A percentile compares a stretch with the other conserved stretches of the same genome.
phyloP scores from a whole-genome alignment of 2,329 filamentous ascomycete species.

The Diaporthe longicolla region DNA sequence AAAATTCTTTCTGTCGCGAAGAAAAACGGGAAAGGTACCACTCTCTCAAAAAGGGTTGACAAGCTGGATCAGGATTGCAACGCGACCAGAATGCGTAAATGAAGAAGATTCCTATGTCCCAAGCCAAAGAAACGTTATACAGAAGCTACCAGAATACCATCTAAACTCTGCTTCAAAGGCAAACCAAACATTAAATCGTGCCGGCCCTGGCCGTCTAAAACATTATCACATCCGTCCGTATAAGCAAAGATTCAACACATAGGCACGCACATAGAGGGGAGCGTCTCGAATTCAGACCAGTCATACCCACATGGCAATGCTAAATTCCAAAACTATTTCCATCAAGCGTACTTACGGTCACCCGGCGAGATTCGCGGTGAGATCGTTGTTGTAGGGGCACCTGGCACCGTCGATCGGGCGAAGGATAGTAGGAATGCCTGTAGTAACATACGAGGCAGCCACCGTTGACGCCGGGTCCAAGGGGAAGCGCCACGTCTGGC shows the following conservation, averaged over 20 bases:
- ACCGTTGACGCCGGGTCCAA: background rate
- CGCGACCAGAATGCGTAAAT: background rate
- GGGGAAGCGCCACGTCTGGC: constrained; percentile 17
- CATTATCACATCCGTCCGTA: constrained; percentile 3
- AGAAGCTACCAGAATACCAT: no score
- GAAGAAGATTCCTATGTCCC: background rate
- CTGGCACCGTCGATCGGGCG: constrained; percentile 20
- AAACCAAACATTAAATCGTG: constrained; percentile 22
- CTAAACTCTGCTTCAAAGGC: constrained; percentile 6
- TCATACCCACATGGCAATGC: background rate
- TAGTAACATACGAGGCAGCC: background rate
- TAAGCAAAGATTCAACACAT: background rate
- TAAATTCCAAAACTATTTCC: no score
- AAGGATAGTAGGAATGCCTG: background rate
- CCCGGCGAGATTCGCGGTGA: background rate
- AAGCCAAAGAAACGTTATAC: background rate
- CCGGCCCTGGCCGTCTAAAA: background rate
- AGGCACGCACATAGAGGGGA: background rate
- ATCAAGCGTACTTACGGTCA: background rate
- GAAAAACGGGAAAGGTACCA: no score
- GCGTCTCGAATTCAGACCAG: background rate
- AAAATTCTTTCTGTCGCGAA: background rate
- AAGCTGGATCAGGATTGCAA: background rate
- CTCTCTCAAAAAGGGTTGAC: background rate
- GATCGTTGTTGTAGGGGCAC: background rate